Evolutionary conservation across 2,329 filamentous ascomycete species (phyloP), one percentile per base, ranked within the genome.

Genomic region (Tolypocladium endophyticum): DNA sequence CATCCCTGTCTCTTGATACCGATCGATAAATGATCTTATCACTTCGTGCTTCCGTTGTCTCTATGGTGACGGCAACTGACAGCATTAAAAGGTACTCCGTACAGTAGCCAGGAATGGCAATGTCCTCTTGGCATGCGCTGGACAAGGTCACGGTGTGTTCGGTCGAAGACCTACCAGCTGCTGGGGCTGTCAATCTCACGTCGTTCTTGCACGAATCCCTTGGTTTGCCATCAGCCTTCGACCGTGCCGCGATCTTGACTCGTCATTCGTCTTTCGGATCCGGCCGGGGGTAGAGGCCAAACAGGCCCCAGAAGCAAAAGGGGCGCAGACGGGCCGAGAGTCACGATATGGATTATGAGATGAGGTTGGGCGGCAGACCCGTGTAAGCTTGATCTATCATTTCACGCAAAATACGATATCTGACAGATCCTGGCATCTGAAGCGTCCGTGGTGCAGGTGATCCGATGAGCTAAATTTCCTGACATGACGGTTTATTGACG

Each of bases 311-410:
- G 20, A 14, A 36, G 11, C 35, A 36, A 36, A 35, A 11, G 14
- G 30, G 25, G 25, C 18, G 38, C 25, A 56, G 54, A 30, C 30
- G 45, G 14, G 45, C 14, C 45, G 18, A 20, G 18, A 25, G 50
- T 30, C 20, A 23, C 5, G 33, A 58, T 47, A 35, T 58, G n/a
- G 56, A 53, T 20, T 59, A 62, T 58, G 58, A 57, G 35, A 45
- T 11, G 18, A 36, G 28, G 28, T 45, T 33, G 28, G 25, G 47
- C 30, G 25, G 35, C 55, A 59, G 41, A 33, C 53, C 53, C 25
- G 43, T 9, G 33, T 33, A 54, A 36, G 61, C 52, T 53, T 63
- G 62, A 65, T 61, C 47, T 61, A 41, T 63, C 61, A 64, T 56
- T 60, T 61, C 41, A 18, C 25, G 39, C 30, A 50, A 50, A 59